These are phyloP conservation scores for Phaffomyces thermotolerans DNA, from an alignment of 805 yeast genomes.

Conservation along the genomic window DNA sequence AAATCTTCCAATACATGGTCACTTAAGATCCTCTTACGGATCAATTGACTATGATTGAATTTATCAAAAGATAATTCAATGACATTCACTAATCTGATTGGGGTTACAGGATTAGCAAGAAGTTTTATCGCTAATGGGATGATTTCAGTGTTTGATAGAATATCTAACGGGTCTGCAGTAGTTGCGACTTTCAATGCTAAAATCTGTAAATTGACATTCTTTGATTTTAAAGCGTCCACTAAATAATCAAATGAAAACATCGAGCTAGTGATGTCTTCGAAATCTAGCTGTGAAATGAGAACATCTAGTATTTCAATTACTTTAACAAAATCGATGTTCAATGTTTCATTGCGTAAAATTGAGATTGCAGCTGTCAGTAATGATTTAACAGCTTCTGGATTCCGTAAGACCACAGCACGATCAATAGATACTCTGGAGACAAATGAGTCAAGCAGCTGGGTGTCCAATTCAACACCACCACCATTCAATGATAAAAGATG, in stretches of 20 bases:
- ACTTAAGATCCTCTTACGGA: conserved; percentile 17
- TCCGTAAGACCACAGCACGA: conserved; percentile 3
- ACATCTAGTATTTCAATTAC: conserved; percentile 14
- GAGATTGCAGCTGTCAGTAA: conserved; percentile 1
- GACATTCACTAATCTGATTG: conserved; percentile 14
- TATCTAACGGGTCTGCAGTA: conserved; percentile 19
- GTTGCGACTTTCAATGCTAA: conserved; percentile 16
- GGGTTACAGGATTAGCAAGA: conserved; percentile 1
- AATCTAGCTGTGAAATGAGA: conserved; percentile 9
- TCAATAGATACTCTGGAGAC: conserved; percentile 5
- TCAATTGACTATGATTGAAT: conserved; percentile 13
- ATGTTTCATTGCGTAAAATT: conserved; percentile 3
- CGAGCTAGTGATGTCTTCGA: conserved; percentile 12
- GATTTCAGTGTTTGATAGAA: conserved; percentile 19
- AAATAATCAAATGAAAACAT: conserved; percentile 13
- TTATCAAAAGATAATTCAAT: conserved; percentile 13
- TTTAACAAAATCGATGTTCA: conserved; percentile 10
- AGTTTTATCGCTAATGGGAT: conserved; percentile 10
- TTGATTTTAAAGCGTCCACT: conserved; percentile 16
- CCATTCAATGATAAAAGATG: conserved; percentile 1
- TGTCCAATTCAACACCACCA: not conserved
- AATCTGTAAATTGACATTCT: conserved; percentile 13
- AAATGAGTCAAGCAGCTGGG: not conserved
- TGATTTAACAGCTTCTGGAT: conserved; percentile 3
- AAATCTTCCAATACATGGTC: conserved; percentile 6